Conservation (phyloP, 2,329 filamentous ascomycete species). For the Dactylella cylindrospora region DNA sequence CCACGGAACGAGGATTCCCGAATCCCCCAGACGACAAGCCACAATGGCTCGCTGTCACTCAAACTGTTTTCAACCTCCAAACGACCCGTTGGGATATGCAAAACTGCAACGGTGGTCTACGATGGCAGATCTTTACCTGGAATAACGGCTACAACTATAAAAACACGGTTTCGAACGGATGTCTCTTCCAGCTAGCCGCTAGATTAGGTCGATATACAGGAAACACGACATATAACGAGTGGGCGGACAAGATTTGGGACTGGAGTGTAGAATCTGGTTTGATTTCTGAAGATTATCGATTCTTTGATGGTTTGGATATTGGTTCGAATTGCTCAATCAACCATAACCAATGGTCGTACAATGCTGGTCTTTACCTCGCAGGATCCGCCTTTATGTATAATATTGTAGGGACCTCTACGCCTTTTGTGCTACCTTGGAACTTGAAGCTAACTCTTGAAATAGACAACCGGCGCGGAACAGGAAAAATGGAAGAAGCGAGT, state of each 20-base stretch:
- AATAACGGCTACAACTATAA: constrained; percentile 82
- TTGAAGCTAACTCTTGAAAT: constrained; percentile 51
- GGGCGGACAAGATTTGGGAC: constrained; percentile 71
- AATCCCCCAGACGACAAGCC: constrained; percentile 62
- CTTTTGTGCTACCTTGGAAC: background rate
- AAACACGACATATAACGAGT: constrained; percentile 74
- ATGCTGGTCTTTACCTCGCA: constrained; percentile 66
- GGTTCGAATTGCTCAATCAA: constrained; percentile 61
- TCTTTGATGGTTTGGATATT: constrained; percentile 64
- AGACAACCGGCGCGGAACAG: constrained; percentile 51
- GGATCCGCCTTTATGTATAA: constrained; percentile 67
- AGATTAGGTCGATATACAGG: constrained; percentile 75
- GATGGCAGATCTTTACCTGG: constrained; percentile 77
- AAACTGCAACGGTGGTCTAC: constrained; percentile 69
- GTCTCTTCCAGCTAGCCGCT: constrained; percentile 69
- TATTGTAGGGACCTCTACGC: constrained; percentile 50
- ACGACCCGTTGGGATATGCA: constrained; percentile 68
- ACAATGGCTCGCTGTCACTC: constrained; percentile 66
- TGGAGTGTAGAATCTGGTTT: constrained; percentile 64
- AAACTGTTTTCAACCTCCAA: constrained; percentile 73
- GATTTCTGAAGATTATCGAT: constrained; percentile 59
- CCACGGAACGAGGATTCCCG: constrained; percentile 69
- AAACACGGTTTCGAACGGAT: constrained; percentile 69
- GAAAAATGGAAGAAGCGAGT: constrained; percentile 60
- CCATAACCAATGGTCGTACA: constrained; percentile 65